These are phyloP conservation scores for Aquilaria agallochum DNA, from an alignment of 441 rosid genomes.

Conservation along the genomic window DNA sequence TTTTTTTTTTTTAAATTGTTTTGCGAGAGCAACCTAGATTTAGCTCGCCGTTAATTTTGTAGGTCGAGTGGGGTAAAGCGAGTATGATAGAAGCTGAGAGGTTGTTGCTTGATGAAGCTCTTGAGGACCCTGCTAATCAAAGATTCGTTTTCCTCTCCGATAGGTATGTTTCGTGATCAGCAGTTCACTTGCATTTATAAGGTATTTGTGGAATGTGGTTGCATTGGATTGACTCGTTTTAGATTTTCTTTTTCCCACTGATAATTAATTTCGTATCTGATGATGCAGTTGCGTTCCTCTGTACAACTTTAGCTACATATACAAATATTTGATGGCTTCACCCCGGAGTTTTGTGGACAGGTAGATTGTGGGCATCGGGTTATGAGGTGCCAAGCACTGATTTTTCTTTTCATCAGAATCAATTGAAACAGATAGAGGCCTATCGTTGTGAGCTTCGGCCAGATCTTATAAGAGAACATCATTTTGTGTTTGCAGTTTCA, in stretches of 20 bases:
- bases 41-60: slow-evolving; percentile 2
- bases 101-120: slow-evolving; percentile 66
- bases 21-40: neutral
- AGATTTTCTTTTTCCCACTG: neutral
- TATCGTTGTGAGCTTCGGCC: slow-evolving; percentile 12
- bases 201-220: neutral
- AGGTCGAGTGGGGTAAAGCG: slow-evolving; percentile 93
- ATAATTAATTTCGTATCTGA: neutral
- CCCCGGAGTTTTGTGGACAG: slow-evolving; percentile 90
- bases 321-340: slow-evolving; percentile 76
- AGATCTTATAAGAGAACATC: slow-evolving; percentile 3
- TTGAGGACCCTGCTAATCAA: slow-evolving; percentile 79
- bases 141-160: slow-evolving; percentile 94
- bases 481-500: slow-evolving; percentile 48
- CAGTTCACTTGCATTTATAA: neutral
- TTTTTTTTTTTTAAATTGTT: neutral
- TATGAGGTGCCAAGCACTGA: slow-evolving; percentile 42
- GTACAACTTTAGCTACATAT: slow-evolving; percentile 80
- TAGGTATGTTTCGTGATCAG: slow-evolving; percentile 41
- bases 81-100: slow-evolving; percentile 93
- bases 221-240: neutral
- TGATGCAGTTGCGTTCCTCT: slow-evolving; percentile 87
- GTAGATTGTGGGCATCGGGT: slow-evolving; percentile 46
- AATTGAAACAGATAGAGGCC: neutral
- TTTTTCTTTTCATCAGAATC: slow-evolving; percentile 9